Evolutionary conservation across 148 eudicot genomes (phyloP).

Genomic region (Spergularia bocconei): DNA sequence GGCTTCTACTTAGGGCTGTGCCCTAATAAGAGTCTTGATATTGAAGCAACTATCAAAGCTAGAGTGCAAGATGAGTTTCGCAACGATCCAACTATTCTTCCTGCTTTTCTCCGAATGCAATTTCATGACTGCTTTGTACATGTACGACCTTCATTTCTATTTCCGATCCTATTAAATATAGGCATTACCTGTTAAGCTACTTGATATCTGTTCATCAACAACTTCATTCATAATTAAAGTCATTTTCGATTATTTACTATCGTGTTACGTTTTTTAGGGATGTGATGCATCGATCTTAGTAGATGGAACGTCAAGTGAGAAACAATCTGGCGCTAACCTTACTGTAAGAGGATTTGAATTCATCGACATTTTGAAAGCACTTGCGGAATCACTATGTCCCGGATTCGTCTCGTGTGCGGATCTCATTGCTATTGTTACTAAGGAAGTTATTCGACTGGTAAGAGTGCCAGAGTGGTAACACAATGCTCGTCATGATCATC

Average conservation of each 20-base stretch:
- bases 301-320: constrained; percentile 8
- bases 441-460: constrained; percentile 12
- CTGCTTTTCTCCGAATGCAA: constrained; percentile 18
- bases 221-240: no score
- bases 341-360: constrained; percentile 21
- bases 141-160: background rate
- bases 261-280: constrained; percentile 8
- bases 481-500: no score
- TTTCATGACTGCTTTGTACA: constrained; percentile 21
- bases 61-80: background rate
- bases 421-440: constrained; percentile 20
- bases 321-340: constrained; percentile 7
- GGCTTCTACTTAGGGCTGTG: constrained; percentile 10
- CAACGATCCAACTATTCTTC: background rate
- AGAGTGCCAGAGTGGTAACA: no score
- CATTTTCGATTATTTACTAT: background rate
- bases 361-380: background rate
- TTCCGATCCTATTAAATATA: background rate
- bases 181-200: background rate
- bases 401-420: constrained; percentile 22
- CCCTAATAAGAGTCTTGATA: background rate
- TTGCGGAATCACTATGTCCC: constrained; percentile 17
- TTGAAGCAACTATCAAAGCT: background rate
- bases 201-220: background rate
- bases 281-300: constrained; percentile 24